These are phyloP conservation scores for Suillus fuscotomentosus DNA, from an alignment of 768 basidiomycete species.

Conservation along the genomic window DNA sequence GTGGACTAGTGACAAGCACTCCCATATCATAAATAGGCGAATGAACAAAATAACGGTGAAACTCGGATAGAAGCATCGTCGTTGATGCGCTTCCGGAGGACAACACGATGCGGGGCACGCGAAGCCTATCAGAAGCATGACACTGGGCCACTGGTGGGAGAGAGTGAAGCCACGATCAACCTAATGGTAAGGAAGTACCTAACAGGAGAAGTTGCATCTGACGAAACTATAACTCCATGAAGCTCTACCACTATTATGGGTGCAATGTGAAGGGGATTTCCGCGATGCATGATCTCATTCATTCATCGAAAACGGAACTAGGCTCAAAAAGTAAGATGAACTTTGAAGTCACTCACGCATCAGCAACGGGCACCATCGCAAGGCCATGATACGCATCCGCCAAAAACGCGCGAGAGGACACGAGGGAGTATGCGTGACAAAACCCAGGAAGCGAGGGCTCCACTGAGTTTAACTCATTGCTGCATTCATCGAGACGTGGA, in stretches of 20 bases:
- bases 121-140: neutral
- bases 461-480: slow-evolving; percentile 3
- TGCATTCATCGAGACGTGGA: neutral
- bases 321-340: neutral
- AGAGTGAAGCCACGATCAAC: neutral
- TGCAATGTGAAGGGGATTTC: neutral
- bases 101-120: neutral
- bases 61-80: neutral
- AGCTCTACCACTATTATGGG: neutral
- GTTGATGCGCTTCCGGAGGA: neutral
- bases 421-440: slow-evolving; percentile 50
- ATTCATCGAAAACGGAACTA: neutral
- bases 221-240: neutral
- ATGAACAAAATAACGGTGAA: too few relatives aligned
- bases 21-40: neutral
- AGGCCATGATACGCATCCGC: slow-evolving; percentile 81
- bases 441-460: slow-evolving; percentile 27
- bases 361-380: slow-evolving; percentile 83
- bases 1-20: neutral
- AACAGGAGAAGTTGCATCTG: neutral
- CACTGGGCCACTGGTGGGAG: neutral
- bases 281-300: neutral
- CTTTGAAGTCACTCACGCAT: slow-evolving; percentile 52
- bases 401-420: slow-evolving; percentile 81
- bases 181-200: neutral